phyloP scores from a whole-genome alignment of 257 asterid species.

The Solanum pinnatisectum region DNA sequence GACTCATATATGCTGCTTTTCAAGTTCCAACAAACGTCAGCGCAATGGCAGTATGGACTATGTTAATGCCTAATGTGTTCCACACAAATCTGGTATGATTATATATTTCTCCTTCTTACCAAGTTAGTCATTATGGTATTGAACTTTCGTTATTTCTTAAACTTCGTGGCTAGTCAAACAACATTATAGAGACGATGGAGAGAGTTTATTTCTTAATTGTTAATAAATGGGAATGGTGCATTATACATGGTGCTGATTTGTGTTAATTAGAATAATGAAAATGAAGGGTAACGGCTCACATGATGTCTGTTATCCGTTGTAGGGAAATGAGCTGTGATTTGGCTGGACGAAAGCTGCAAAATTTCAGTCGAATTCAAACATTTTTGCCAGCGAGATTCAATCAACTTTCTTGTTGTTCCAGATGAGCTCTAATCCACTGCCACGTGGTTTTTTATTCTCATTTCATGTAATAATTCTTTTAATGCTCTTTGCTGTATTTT shows the following conservation, averaged over 20 bases:
- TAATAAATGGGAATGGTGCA: neutral
- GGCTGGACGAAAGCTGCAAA: constrained; percentile 23
- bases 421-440: constrained; percentile 19
- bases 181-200: fast-evolving
- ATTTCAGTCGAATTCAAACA: constrained; percentile 10
- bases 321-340: constrained; percentile 32
- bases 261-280: constrained; percentile 7
- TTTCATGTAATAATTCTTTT: neutral
- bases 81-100: constrained; percentile 17
- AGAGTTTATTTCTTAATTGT: neutral
- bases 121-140: neutral
- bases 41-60: constrained; percentile 35
- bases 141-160: too few relatives aligned
- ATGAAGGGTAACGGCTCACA: constrained; percentile 25
- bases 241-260: neutral
- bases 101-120: neutral
- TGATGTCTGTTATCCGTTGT: constrained; percentile 17
- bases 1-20: constrained; percentile 63
- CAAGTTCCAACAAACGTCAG: constrained; percentile 75
- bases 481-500: constrained; percentile 4
- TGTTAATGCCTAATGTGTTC: constrained; percentile 19
- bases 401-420: constrained; percentile 5
- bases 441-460: constrained; percentile 16
- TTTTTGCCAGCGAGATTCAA: constrained; percentile 1
- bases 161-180: too few relatives aligned